Percentiles rank a stretch among this genome's conserved stretches.
Evolutionary conservation across 805 yeast genomes (phyloP).

Genomic region (Candida krabiensis): DNA sequence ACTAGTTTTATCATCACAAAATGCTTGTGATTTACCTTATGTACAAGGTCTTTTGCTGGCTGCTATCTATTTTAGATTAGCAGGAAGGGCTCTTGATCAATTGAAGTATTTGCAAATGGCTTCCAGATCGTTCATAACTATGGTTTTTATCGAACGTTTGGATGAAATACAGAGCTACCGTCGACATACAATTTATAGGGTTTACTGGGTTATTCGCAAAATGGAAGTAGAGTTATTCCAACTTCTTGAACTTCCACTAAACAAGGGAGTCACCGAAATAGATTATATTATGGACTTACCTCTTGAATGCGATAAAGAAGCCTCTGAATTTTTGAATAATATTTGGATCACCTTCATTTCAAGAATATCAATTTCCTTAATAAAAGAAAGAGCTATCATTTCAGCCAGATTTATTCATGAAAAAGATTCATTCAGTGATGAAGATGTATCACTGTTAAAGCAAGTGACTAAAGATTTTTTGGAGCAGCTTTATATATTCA

Average conservation of each 20-base stretch:
- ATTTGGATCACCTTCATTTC: constrained; percentile 1
- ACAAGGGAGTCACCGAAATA: constrained; percentile 1
- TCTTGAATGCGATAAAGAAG: constrained; percentile 1
- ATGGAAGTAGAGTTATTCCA: background rate
- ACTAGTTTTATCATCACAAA: background rate
- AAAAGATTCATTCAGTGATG: background rate
- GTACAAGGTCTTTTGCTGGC: constrained; percentile 1
- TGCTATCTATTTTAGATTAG: background rate
- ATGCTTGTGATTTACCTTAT: background rate
- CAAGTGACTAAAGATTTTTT: background rate
- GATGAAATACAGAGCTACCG: background rate
- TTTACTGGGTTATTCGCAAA: constrained; percentile 1
- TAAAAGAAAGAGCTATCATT: background rate
- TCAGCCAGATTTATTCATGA: background rate
- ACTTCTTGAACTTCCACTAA: background rate
- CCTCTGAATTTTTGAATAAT: background rate
- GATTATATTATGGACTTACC: constrained; percentile 1
- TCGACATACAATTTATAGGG: background rate
- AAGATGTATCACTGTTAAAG: background rate
- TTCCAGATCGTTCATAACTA: constrained; percentile 1
- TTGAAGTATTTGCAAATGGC: constrained; percentile 1
- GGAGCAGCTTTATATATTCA: background rate
- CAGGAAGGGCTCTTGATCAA: background rate
- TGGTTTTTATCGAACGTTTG: background rate
- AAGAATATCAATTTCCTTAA: background rate